Conservation (phyloP, 805 yeast species). For the baker's yeast (Saccharomyces cerevisiae) region DNA sequence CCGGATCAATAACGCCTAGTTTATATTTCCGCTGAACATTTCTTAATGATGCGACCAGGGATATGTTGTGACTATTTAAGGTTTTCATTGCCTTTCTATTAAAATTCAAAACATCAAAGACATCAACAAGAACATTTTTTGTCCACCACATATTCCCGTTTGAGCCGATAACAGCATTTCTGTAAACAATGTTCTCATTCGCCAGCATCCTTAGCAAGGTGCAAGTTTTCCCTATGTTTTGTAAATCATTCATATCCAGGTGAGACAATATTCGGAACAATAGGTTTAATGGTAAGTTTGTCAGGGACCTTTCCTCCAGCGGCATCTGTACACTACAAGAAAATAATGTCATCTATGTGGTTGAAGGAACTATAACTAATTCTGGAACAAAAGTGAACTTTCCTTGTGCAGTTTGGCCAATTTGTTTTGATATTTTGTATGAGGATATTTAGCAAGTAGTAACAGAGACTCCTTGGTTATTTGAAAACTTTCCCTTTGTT, state of each 20-base stretch:
- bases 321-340: background rate
- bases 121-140: constrained; percentile 14
- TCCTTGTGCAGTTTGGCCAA: background rate
- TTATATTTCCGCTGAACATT: constrained; percentile 12
- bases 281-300: constrained; percentile 20
- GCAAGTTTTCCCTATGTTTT: constrained; percentile 16
- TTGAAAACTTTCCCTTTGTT: background rate
- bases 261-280: constrained; percentile 18
- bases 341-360: background rate
- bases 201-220: constrained; percentile 18
- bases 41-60: constrained; percentile 13
- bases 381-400: background rate
- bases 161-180: constrained; percentile 6
- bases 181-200: constrained; percentile 17
- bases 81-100: constrained; percentile 8
- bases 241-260: constrained; percentile 18
- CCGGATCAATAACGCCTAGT: constrained; percentile 5
- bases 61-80: constrained; percentile 7
- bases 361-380: background rate
- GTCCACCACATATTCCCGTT: constrained; percentile 14
- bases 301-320: constrained; percentile 4
- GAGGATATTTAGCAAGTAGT: background rate
- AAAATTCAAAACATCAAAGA: constrained; percentile 15
- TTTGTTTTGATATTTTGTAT: background rate
- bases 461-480: background rate